These are phyloP conservation scores for Lachnellula hyalina DNA, from an alignment of 2,329 filamentous ascomycete species.

Conservation along the genomic window DNA sequence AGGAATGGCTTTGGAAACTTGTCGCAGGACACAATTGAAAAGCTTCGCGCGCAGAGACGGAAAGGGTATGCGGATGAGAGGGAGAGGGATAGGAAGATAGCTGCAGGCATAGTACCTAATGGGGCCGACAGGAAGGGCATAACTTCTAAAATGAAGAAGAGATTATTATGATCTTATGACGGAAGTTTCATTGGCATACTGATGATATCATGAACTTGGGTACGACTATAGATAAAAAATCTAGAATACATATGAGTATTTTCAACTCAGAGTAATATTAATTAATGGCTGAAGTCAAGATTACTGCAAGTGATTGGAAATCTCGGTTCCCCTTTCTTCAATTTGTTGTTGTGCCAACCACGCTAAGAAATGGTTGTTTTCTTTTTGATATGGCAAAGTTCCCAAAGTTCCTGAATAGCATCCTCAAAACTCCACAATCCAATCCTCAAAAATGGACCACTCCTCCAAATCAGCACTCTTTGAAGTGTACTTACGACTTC, in stretches of 20 bases:
- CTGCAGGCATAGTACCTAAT: not conserved
- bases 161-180: not conserved
- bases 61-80: conserved; percentile 35
- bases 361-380: not conserved
- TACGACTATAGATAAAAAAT: not conserved
- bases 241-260: not conserved
- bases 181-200: not conserved
- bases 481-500: conserved; percentile 83
- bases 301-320: no score
- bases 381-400: not conserved
- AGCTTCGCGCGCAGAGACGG: conserved; percentile 64
- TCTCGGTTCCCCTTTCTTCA: no score
- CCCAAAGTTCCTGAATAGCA: conserved; percentile 32
- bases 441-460: conserved; percentile 47
- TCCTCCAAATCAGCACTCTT: conserved; percentile 60
- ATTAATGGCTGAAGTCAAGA: no score
- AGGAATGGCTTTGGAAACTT: conserved; percentile 77
- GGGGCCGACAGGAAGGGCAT: not conserved
- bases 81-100: conserved; percentile 12
- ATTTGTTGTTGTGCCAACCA: not conserved
- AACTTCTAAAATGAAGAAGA: conserved; percentile 3
- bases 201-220: conserved; percentile 2
- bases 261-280: not conserved
- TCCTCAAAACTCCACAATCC: conserved; percentile 56
- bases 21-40: conserved; percentile 76